Base-by-base conservation (phyloP, 768 basidiomycete species). In the Mycena vitilis region DNA sequence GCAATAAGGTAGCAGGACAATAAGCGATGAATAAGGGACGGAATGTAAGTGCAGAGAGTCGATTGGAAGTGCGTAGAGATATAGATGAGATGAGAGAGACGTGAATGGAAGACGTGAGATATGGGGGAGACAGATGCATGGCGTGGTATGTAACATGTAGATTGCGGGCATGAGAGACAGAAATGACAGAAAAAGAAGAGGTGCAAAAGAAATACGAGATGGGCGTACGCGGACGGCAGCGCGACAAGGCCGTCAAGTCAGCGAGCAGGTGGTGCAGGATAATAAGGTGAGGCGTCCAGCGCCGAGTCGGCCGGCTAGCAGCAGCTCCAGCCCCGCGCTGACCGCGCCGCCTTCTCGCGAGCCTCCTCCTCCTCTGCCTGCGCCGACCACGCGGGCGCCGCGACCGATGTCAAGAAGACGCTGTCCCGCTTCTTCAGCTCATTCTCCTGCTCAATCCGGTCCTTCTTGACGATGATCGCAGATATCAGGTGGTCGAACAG, bases 301-400 rank as follows among this genome's bases (percentile, higher is more conserved):
- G 65, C 63, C 65, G 59, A 30, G 63, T 59, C 65, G 67, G 55
- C 62, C 73, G 75, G 79, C 78, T 85, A 88, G 78, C 92, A 93
- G 76, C 92, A 93, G 76, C 81, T 89, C 92, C 91, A 93, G 62
- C 86, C 85, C 36, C 86, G 81, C 20, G 83, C 81, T 48, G 82
- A 76, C 63, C 85, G 51, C 44, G 80, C 81, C 51, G 84, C 83
- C 72, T 85, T 86, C 74, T 83, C 84, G 54, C 86, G 84, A 22
- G 90, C 91, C 75, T 91, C 92, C 75, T 95, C 93, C 74, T 88
- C 91, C 63, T 92, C 92, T 25, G 93, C 92, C 76, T 93, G 91
- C 15, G 90, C 91, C 56, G 88, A 86, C 93, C 93, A 95, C 18
- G 87, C 83, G 7, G 93, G 93, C 38, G 91, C 84, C 63, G 82